Evolutionary conservation across 179 eudicot genomes (phyloP).

Genomic region (Spergularia azorica): DNA sequence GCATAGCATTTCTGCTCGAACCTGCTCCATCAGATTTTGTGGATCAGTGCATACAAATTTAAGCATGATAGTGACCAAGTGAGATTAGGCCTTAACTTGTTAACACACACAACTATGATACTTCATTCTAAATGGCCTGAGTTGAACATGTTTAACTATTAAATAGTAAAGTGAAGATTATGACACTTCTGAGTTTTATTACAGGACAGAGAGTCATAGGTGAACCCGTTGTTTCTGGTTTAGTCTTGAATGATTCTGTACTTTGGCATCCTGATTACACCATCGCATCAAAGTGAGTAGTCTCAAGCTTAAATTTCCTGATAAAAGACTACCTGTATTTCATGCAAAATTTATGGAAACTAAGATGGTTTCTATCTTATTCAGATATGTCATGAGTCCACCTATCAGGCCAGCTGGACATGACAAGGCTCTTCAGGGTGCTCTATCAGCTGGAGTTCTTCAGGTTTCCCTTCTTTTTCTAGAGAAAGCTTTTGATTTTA

Average conservation of each 20-base stretch:
- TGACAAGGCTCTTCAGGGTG: constrained; percentile 81
- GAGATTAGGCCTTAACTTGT: not conserved
- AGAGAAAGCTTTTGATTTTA: not conserved
- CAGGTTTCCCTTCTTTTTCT: constrained; percentile 56
- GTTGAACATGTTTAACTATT: not conserved
- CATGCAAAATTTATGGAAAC: not conserved
- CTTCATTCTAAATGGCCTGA: not conserved
- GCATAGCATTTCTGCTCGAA: too few relatives aligned
- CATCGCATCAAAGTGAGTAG: constrained; percentile 75
- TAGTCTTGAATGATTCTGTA: constrained; percentile 76
- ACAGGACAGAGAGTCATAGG: constrained; percentile 92
- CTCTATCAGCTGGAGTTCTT: constrained; percentile 75
- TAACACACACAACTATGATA: not conserved
- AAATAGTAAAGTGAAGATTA: not conserved
- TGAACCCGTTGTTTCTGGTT: constrained; percentile 84
- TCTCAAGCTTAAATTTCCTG: constrained; percentile 10
- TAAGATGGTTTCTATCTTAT: not conserved
- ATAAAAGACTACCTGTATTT: not conserved
- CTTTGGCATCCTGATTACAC: constrained; percentile 94
- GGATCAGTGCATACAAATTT: not conserved
- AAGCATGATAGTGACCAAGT: not conserved
- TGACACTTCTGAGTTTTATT: constrained; percentile 17
- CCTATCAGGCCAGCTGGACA: constrained; percentile 90
- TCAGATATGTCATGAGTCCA: constrained; percentile 97
- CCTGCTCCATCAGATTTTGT: not conserved